Evolutionary conservation across 1,284 basidiomycete species (phyloP), one percentile per base, ranked within the genome.

Genomic region (Trametes polyzona): DNA sequence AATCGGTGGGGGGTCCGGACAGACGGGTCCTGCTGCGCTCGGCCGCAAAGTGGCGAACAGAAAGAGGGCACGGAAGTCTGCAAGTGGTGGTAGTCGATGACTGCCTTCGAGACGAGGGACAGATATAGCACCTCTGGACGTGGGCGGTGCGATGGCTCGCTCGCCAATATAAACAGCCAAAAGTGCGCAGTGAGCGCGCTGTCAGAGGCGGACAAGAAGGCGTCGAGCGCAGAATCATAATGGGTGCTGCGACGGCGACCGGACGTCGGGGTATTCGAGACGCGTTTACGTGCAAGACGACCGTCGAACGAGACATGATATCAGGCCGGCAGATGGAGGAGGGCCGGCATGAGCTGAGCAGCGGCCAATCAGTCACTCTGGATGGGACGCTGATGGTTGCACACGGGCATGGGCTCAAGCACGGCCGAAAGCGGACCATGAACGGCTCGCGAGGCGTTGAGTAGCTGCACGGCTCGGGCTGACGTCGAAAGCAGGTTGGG

Each of bases 391-490:
- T 41, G 40, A 41, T 41, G 40, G 21, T 26, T 17, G 40, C 40
- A 26, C 12, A 14, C 14, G 40, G n/a, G n/a, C 23, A 41, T 14
- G n/a, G 23, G 3, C 41, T n/a, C n/a, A 14, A 8, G 30, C 30
- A 32, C 30, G 30, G 14, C 8, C 30, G 30, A 7, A 32, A 32
- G 7, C 14, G 30, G 7, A 32, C 30, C 8, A 32, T 32, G 30
- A 14, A 32, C 7, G 8, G 30, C 7, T 7, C 30, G 14, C 30
- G 30, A 32, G 55, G 47, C 52, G 61, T 63, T 57, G 53, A 42
- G 41, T 59, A 62, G 61, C 58, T 27, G 58, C 49, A 29, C 9
- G 26, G 19, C n/a, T 1, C 1, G 32, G 41, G 23, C 29, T 42
- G 40, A 42, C 39, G 40, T 43, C 32, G 46, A 35, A 17, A 5